Conservation (phyloP, 805 yeast genomes). For the Schizosaccharomyces octosporus region DNA sequence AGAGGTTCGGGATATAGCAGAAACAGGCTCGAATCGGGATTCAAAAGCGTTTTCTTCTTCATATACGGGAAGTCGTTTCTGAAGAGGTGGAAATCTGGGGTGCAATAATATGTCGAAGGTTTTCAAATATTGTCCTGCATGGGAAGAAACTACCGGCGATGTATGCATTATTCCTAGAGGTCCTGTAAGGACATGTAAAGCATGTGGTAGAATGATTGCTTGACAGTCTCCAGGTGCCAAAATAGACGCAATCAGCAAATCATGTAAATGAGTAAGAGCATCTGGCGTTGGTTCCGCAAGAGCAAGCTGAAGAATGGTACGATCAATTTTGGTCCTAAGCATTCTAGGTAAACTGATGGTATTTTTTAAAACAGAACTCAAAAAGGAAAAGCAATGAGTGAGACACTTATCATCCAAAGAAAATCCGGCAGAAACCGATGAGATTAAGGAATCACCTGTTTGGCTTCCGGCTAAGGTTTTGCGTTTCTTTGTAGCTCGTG, state of each 20-base stretch:
- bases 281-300: not conserved
- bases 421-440: not conserved
- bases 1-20: not conserved
- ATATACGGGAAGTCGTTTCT: not conserved
- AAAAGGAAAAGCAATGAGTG: not conserved
- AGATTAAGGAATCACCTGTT: not conserved
- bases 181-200: not conserved
- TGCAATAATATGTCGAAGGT: not conserved
- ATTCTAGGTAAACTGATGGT: not conserved
- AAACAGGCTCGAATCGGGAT: not conserved
- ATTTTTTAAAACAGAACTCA: not conserved
- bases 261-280: not conserved
- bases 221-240: not conserved
- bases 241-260: not conserved
- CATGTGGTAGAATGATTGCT: slow-evolving; percentile 1
- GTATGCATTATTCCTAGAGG: not conserved
- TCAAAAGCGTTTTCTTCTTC: not conserved
- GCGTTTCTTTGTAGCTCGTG: not conserved
- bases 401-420: too few relatives aligned
- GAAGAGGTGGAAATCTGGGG: not conserved
- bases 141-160: not conserved
- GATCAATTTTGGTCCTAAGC: not conserved
- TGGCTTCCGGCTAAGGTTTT: not conserved
- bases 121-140: not conserved
- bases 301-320: not conserved